Percentiles rank a stretch among this genome's conserved stretches.
Conservation (phyloP, 805 yeast species). For the Teunomyces stri region DNA sequence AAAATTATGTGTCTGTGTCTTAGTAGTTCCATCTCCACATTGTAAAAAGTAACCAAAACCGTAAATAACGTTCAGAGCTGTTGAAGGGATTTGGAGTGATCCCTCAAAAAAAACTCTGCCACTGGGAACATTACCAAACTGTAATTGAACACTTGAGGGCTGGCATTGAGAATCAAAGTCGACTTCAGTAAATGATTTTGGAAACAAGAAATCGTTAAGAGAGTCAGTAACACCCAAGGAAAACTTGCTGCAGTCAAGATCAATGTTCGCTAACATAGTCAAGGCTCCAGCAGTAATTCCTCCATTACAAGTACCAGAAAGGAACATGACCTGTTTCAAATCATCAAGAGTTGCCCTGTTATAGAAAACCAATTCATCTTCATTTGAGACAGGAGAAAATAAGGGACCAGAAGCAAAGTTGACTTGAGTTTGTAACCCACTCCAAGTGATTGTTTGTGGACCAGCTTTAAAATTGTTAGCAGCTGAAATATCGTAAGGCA, state of each 20-base stretch:
- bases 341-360: conserved; percentile 15
- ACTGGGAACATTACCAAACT: conserved; percentile 8
- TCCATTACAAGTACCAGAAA: conserved; percentile 13
- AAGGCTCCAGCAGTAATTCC: conserved; percentile 13
- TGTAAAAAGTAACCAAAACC: conserved; percentile 7
- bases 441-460: conserved; percentile 9
- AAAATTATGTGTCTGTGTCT: neutral
- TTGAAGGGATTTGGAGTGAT: conserved; percentile 7
- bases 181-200: conserved; percentile 8
- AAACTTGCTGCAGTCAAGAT: conserved; percentile 13
- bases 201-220: conserved; percentile 15
- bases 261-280: conserved; percentile 9
- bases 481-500: conserved; percentile 9
- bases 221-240: conserved; percentile 7
- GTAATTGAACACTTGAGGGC: conserved; percentile 3
- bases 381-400: conserved; percentile 6
- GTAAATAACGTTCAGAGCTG: conserved; percentile 7
- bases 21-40: conserved; percentile 12
- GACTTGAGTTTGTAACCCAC: conserved; percentile 10
- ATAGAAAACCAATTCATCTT: conserved; percentile 10
- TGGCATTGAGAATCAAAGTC: neutral
- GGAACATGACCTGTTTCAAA: conserved; percentile 12
- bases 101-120: conserved; percentile 16
- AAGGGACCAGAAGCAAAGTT: conserved; percentile 13
- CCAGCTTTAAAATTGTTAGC: conserved; percentile 10